A percentile compares a stretch with the other conserved stretches of the same genome.
Evolutionary conservation across 2,329 filamentous ascomycete species (phyloP).

Genomic region (Teratosphaeriaceae sp.): DNA sequence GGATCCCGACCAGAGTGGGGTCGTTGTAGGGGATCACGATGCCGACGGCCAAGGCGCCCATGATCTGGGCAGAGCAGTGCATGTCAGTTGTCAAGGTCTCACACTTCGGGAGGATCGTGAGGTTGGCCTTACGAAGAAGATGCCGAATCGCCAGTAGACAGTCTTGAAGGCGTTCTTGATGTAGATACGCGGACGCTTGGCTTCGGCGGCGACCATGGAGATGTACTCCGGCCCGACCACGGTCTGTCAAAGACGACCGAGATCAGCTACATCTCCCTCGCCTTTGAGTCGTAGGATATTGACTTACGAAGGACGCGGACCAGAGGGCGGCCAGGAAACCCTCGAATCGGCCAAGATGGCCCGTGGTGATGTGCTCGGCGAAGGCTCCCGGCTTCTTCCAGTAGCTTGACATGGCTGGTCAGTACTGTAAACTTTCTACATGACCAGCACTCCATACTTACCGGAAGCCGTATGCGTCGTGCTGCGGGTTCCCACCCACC

Average conservation of each 20-base stretch:
- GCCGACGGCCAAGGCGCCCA: slow-evolving; percentile 39
- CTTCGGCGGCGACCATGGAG: slow-evolving; percentile 43
- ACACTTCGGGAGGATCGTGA: too few relatives aligned
- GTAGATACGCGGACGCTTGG: slow-evolving; percentile 39
- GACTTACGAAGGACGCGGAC: slow-evolving; percentile 34
- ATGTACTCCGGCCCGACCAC: slow-evolving; percentile 43
- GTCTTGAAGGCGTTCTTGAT: slow-evolving; percentile 46
- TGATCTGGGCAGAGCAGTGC: too few relatives aligned
- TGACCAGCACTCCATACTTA: slow-evolving; percentile 24
- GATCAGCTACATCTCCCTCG: too few relatives aligned
- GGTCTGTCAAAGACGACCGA: too few relatives aligned
- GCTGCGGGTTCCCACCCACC: slow-evolving; percentile 26
- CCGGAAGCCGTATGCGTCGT: slow-evolving; percentile 38
- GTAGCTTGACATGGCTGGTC: background rate
- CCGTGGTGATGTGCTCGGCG: slow-evolving; percentile 22
- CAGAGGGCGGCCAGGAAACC: slow-evolving; percentile 31
- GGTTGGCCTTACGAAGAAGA: too few relatives aligned
- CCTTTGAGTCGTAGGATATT: too few relatives aligned
- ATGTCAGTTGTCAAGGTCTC: too few relatives aligned
- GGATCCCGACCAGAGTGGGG: slow-evolving; percentile 22
- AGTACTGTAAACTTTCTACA: too few relatives aligned
- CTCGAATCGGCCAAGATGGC: slow-evolving; percentile 28
- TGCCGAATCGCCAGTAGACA: slow-evolving; percentile 41
- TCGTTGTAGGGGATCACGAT: slow-evolving; percentile 35
- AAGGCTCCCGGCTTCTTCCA: slow-evolving; percentile 29